Percentiles rank a stretch among this genome's conserved stretches.
These are phyloP conservation scores for Penicillium vulpinum DNA, from an alignment of 2,329 filamentous ascomycete genomes.

Conservation along the genomic window DNA sequence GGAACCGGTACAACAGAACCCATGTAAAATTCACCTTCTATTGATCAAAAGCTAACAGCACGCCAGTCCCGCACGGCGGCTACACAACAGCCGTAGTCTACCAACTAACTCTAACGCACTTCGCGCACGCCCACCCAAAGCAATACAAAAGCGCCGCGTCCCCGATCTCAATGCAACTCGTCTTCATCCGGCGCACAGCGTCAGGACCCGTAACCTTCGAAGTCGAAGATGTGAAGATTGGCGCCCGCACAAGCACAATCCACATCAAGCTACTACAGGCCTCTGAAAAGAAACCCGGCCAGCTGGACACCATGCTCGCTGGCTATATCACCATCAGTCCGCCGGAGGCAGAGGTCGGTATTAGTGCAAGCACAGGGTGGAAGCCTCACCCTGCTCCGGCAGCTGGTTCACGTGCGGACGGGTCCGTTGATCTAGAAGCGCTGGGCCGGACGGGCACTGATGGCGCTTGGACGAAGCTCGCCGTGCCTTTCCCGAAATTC, in stretches of 20 bases:
- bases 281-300: conserved; percentile 32
- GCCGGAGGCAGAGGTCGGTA: conserved; percentile 58
- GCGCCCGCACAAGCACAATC: conserved; percentile 62
- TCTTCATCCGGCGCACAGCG: conserved; percentile 65
- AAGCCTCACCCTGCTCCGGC: conserved; percentile 49
- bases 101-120: conserved; percentile 60
- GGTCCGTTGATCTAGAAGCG: conserved; percentile 24
- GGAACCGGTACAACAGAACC: conserved; percentile 53
- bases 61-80: conserved; percentile 68
- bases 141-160: conserved; percentile 53
- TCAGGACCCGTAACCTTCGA: conserved; percentile 58
- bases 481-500: conserved; percentile 38
- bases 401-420: conserved; percentile 37
- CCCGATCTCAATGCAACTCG: conserved; percentile 64
- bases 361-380: conserved; percentile 58
- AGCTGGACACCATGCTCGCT: conserved; percentile 59
- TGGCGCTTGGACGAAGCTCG: conserved; percentile 27
- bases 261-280: conserved; percentile 58
- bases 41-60: conserved; percentile 9
- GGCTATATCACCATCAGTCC: conserved; percentile 65
- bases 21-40: conserved; percentile 14
- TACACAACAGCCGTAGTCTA: conserved; percentile 66
- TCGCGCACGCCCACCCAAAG: conserved; percentile 58
- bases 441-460: conserved; percentile 26
- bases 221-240: conserved; percentile 65